These are phyloP conservation scores for Clavulina sp. DNA, from an alignment of 768 basidiomycete species.

Conservation along the genomic window DNA sequence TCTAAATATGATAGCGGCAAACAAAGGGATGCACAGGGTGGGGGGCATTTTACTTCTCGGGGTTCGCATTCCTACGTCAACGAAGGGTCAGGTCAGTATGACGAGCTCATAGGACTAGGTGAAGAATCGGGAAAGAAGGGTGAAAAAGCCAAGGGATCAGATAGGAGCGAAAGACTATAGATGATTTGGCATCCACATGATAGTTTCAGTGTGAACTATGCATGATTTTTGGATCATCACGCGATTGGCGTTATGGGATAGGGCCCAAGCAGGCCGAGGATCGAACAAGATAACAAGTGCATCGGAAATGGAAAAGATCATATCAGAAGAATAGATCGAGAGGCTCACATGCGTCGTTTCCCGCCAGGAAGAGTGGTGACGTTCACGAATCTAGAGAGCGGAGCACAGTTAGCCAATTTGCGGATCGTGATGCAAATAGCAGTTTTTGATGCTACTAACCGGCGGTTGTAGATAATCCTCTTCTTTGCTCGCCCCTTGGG, in stretches of 20 bases:
- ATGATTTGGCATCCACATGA: constrained; percentile 75
- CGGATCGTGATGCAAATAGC: too few relatives aligned
- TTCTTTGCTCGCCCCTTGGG: constrained; percentile 98
- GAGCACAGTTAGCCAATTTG: too few relatives aligned
- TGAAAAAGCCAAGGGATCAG: constrained; percentile 35
- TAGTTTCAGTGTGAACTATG: constrained; percentile 97
- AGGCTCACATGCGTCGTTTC: constrained; percentile 89
- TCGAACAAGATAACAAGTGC: background rate
- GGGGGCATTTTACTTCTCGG: constrained; percentile 21
- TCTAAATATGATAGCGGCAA: too few relatives aligned
- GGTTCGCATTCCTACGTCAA: constrained; percentile 39
- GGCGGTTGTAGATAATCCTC: constrained; percentile 81
- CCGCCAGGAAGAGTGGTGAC: constrained; percentile 80
- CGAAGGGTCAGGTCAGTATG: constrained; percentile 13
- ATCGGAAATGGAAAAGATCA: constrained; percentile 7
- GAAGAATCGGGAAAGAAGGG: constrained; percentile 10
- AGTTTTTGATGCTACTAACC: constrained; percentile 43
- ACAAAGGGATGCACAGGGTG: too few relatives aligned
- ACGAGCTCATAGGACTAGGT: constrained; percentile 1
- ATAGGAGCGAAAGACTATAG: constrained; percentile 98
- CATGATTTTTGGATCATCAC: constrained; percentile 47
- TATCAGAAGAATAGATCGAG: constrained; percentile 10
- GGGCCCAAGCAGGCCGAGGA: too few relatives aligned
- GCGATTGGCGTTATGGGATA: background rate
- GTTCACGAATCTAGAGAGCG: constrained; percentile 59